Percentiles rank a stretch among this genome's conserved stretches.
Conservation (phyloP, 2,329 filamentous ascomycete genomes). For the Verticillium alfalfae region DNA sequence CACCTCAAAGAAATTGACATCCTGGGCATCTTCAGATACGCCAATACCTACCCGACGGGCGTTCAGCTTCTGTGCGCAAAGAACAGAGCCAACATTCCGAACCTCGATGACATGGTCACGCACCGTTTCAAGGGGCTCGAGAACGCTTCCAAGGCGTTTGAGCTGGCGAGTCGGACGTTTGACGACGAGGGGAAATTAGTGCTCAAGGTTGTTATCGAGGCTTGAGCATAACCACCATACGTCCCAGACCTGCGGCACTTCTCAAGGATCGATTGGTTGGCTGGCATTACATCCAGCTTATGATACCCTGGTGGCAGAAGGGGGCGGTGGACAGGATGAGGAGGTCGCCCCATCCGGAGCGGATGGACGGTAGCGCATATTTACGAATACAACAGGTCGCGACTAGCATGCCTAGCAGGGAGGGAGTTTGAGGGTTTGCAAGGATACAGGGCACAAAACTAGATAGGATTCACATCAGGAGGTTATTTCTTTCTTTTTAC, state of each 20-base stretch:
- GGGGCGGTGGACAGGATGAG: too few species aligned
- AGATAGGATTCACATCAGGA: too few species aligned
- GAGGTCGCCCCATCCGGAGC: too few species aligned
- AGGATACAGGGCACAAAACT: too few species aligned
- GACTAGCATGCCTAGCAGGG: too few species aligned
- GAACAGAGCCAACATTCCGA: conserved; percentile 43
- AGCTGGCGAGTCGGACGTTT: conserved; percentile 62
- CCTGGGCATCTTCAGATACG: conserved; percentile 68
- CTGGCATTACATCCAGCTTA: not conserved
- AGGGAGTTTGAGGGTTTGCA: too few species aligned
- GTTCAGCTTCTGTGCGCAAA: conserved; percentile 53
- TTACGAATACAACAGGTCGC: too few species aligned
- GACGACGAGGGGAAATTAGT: conserved; percentile 65
- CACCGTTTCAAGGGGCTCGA: conserved; percentile 64
- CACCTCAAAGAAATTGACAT: conserved; percentile 73
- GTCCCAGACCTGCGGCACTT: not conserved
- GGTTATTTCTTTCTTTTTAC: too few species aligned
- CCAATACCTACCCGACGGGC: conserved; percentile 69
- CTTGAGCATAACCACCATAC: conserved; percentile 20
- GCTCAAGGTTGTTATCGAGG: conserved; percentile 64
- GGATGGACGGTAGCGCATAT: too few species aligned
- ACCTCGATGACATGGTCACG: conserved; percentile 67
- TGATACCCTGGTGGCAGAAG: too few species aligned
- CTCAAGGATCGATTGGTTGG: not conserved
- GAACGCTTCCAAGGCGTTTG: conserved; percentile 58